Evolutionary conservation across 2,329 filamentous ascomycete species (phyloP).

Genomic region (Dichotomopilus funicola): DNA sequence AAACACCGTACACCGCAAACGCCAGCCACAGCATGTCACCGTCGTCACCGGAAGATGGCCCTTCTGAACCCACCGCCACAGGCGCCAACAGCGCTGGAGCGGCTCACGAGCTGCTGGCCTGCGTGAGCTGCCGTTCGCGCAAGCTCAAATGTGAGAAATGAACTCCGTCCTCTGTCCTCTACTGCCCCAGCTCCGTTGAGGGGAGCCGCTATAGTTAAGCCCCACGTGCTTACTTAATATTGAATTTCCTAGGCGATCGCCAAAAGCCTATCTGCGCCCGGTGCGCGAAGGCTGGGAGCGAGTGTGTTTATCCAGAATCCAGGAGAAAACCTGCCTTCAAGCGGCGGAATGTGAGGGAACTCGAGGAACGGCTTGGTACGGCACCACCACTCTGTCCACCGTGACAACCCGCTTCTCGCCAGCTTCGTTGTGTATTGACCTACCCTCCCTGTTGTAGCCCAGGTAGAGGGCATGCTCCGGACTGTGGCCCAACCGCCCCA

Average conservation of each 20-base stretch:
- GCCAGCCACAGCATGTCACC: slow-evolving; percentile 12
- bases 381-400: not conserved
- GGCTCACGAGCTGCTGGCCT: slow-evolving; percentile 55
- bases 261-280: slow-evolving; percentile 71
- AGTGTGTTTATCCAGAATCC: slow-evolving; percentile 84
- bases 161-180: no score
- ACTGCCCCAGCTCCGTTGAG: no score
- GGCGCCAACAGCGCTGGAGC: not conserved
- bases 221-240: slow-evolving; percentile 11
- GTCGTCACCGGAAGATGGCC: slow-evolving; percentile 19
- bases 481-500: slow-evolving; percentile 43
- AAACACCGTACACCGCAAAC: not conserved
- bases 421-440: not conserved
- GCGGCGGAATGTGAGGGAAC: slow-evolving; percentile 80
- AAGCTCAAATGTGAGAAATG: slow-evolving; percentile 65
- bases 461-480: slow-evolving; percentile 75
- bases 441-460: slow-evolving; percentile 42
- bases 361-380: slow-evolving; percentile 80
- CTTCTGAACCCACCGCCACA: slow-evolving; percentile 7
- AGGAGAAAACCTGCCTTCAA: slow-evolving; percentile 83
- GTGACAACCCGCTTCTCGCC: not conserved
- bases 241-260: slow-evolving; percentile 48
- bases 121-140: slow-evolving; percentile 73
- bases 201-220: not conserved
- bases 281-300: slow-evolving; percentile 65